phyloP scores from a whole-genome alignment of 441 rosid species.

The Daphne laureola region DNA sequence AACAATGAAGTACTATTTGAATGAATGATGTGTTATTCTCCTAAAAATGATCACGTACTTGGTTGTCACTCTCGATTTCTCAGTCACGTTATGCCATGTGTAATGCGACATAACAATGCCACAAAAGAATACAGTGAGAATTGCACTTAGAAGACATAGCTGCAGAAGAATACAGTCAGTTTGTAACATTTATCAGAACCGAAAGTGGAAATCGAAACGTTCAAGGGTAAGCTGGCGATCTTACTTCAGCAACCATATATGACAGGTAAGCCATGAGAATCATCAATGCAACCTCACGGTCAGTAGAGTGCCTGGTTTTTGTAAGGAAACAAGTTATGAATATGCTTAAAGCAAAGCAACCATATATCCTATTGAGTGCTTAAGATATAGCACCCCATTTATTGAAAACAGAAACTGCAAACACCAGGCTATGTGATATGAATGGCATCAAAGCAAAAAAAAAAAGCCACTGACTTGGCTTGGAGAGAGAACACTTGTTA shows the following conservation, averaged over 20 bases:
- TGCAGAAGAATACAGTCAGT: conserved; percentile 22
- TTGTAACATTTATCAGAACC: conserved; percentile 3
- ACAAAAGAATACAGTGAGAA: conserved; percentile 60
- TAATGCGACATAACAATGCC: conserved; percentile 72
- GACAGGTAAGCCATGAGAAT: conserved; percentile 92
- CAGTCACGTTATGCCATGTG: conserved; percentile 62
- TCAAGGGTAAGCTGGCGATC: conserved; percentile 14
- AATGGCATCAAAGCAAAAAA: too few relatives aligned
- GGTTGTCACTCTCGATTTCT: conserved; percentile 57
- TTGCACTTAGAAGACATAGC: conserved; percentile 52
- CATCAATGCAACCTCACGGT: conserved; percentile 96
- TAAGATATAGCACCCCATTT: too few relatives aligned
- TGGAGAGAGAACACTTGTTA: too few relatives aligned
- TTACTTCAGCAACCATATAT: conserved; percentile 81
- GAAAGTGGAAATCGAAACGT: conserved; percentile 13
- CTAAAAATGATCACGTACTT: conserved; percentile 27
- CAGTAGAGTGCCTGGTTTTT: conserved; percentile 70
- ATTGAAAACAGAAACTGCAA: too few relatives aligned
- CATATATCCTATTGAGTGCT: too few relatives aligned
- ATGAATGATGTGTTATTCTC: conserved; percentile 5
- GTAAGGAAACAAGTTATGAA: conserved; percentile 14
- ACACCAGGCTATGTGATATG: too few relatives aligned
- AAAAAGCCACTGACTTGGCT: too few relatives aligned
- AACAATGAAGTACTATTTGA: conserved; percentile 10
- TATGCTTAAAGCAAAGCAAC: background rate